Conservation (phyloP, 2,329 filamentous ascomycete species). For the Waltergamsia citrina region DNA sequence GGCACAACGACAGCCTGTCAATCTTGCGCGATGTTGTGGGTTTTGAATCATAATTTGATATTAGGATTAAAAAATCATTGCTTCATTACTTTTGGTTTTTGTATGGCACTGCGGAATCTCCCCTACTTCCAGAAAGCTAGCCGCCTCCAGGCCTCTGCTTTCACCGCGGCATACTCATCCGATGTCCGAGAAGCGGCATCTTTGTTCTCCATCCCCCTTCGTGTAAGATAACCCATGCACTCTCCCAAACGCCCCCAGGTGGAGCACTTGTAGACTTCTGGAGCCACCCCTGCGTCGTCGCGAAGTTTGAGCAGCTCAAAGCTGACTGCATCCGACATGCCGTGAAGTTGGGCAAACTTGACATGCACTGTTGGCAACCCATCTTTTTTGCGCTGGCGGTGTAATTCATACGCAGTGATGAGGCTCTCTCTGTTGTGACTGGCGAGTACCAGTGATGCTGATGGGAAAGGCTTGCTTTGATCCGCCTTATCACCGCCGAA, state of each 20-base stretch:
- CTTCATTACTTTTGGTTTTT: neutral
- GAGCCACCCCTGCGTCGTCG: slow-evolving; percentile 10
- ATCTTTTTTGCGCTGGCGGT: slow-evolving; percentile 26
- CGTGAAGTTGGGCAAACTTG: slow-evolving; percentile 42
- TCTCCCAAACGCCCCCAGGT: slow-evolving; percentile 28
- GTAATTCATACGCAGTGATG: slow-evolving; percentile 31
- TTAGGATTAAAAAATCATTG: neutral
- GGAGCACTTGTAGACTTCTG: slow-evolving; percentile 27
- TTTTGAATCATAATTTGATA: no score
- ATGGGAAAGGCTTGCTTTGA: slow-evolving; percentile 29
- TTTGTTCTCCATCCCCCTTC: slow-evolving; percentile 28
- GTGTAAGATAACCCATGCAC: slow-evolving; percentile 25
- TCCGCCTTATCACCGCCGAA: slow-evolving; percentile 27
- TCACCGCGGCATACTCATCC: slow-evolving; percentile 1
- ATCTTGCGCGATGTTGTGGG: no score
- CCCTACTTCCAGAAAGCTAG: neutral
- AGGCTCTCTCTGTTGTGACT: slow-evolving; percentile 38
- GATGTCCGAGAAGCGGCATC: slow-evolving; percentile 1
- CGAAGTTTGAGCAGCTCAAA: slow-evolving; percentile 34
- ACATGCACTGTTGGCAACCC: slow-evolving; percentile 23
- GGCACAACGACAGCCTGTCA: no score
- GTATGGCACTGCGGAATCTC: neutral
- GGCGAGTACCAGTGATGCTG: slow-evolving; percentile 38
- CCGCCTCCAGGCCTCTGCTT: neutral
- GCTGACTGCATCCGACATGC: slow-evolving; percentile 48